These are phyloP conservation scores for Hypoxylon sp. DNA, from an alignment of 2,329 filamentous ascomycete species.

Conservation along the genomic window DNA sequence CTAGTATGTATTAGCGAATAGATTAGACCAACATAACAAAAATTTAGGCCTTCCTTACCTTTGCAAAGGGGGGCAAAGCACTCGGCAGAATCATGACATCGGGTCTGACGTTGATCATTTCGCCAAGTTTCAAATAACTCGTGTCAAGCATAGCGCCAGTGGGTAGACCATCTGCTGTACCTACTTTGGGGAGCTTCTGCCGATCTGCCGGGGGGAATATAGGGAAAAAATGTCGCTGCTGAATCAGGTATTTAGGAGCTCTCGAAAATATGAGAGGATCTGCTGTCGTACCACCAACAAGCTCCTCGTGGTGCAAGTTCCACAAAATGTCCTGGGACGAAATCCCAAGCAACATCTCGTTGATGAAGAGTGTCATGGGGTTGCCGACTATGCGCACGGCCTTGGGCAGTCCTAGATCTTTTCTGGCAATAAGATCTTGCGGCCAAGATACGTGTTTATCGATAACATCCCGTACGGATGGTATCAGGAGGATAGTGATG, in stretches of 20 bases:
- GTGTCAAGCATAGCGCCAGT: slow-evolving; percentile 86
- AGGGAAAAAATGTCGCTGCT: slow-evolving; percentile 93
- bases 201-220: slow-evolving; percentile 86
- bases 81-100: slow-evolving; percentile 90
- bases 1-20: slow-evolving; percentile 61
- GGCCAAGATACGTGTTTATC: slow-evolving; percentile 80
- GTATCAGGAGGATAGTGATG: slow-evolving; percentile 85
- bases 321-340: slow-evolving; percentile 87
- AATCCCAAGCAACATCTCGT: slow-evolving; percentile 87
- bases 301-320: slow-evolving; percentile 83
- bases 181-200: slow-evolving; percentile 75
- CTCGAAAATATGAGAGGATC: slow-evolving; percentile 77
- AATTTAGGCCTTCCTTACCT: slow-evolving; percentile 69
- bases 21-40: slow-evolving; percentile 4
- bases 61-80: slow-evolving; percentile 86
- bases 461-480: slow-evolving; percentile 80
- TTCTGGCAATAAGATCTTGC: slow-evolving; percentile 71
- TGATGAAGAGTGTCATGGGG: slow-evolving; percentile 89
- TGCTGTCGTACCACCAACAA: slow-evolving; percentile 69
- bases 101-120: slow-evolving; percentile 88
- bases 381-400: slow-evolving; percentile 83
- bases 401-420: slow-evolving; percentile 84
- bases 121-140: slow-evolving; percentile 87
- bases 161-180: slow-evolving; percentile 70
- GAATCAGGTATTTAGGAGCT: slow-evolving; percentile 82